These are phyloP conservation scores for Otatea glauca DNA, from an alignment of 176 grass and related monocot species.

Conservation along the genomic window DNA sequence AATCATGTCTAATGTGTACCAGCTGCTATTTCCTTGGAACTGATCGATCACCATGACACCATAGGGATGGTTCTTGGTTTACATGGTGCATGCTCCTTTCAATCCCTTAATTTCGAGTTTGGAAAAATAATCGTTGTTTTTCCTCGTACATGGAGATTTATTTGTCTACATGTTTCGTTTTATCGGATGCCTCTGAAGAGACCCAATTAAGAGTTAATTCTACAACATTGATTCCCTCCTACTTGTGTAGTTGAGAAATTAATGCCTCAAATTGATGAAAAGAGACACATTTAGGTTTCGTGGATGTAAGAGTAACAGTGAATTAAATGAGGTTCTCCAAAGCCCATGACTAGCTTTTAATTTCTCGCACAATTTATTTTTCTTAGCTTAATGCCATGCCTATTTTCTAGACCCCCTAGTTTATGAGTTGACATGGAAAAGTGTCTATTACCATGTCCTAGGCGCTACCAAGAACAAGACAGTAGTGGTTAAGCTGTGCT, in stretches of 20 bases:
- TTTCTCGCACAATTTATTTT: background rate
- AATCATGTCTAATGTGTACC: background rate
- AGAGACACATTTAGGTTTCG: background rate
- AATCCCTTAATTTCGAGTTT: background rate
- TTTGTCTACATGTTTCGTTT: background rate
- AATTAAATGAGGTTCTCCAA: background rate
- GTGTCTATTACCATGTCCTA: constrained; percentile 4
- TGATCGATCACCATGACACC: background rate
- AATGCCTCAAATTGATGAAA: constrained; percentile 22
- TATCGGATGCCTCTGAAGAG: background rate
- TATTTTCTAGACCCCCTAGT: background rate
- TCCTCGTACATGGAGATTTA: background rate
- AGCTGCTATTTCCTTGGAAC: constrained; percentile 17
- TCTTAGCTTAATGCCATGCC: background rate
- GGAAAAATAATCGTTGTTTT: background rate
- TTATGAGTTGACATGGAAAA: constrained; percentile 18
- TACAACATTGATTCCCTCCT: constrained; percentile 22
- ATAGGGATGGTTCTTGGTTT: background rate
- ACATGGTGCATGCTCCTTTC: background rate
- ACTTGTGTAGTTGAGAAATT: constrained; percentile 12
- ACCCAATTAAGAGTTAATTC: background rate
- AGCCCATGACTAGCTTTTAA: background rate
- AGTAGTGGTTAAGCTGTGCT: constrained; percentile 19
- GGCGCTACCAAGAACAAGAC: constrained; percentile 22
- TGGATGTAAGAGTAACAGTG: background rate